phyloP scores from a whole-genome alignment of 768 basidiomycete genomes.

The Mycena vitilis region DNA sequence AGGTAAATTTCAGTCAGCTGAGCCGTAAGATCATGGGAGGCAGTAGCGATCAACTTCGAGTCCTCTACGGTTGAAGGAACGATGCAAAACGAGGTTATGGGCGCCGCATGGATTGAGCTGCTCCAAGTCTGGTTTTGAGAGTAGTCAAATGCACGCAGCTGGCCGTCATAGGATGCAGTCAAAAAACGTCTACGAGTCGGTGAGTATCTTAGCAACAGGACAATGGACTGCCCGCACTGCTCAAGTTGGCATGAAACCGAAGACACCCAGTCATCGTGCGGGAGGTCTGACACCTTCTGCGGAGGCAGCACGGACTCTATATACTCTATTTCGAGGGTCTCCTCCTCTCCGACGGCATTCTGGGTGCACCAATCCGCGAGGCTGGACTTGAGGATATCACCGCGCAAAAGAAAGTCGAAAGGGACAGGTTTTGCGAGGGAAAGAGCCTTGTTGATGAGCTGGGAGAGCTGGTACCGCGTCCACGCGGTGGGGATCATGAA shows the following conservation, averaged over 20 bases:
- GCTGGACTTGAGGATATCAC: constrained; percentile 79
- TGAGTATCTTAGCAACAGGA: constrained; percentile 23
- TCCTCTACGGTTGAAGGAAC: constrained; percentile 52
- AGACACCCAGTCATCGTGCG: constrained; percentile 96
- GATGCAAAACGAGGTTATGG: constrained; percentile 74
- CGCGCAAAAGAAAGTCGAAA: constrained; percentile 91
- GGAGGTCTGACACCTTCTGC: constrained; percentile 79
- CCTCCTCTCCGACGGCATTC: constrained; percentile 84
- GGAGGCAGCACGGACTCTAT: constrained; percentile 91
- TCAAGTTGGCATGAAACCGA: constrained; percentile 72
- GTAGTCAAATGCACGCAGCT: constrained; percentile 79
- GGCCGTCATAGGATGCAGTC: constrained; percentile 86
- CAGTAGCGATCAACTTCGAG: constrained; percentile 65
- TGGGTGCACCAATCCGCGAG: constrained; percentile 82
- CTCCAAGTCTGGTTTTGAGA: constrained; percentile 67
- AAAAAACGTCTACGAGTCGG: constrained; percentile 68
- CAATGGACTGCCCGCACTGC: constrained; percentile 53
- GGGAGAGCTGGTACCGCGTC: constrained; percentile 96
- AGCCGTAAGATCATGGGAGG: constrained; percentile 85
- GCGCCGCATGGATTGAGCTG: constrained; percentile 66
- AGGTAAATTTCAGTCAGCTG: constrained; percentile 61
- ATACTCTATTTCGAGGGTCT: constrained; percentile 93
- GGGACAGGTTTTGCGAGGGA: constrained; percentile 79
- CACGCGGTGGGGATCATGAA: constrained; percentile 93
- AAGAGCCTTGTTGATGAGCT: constrained; percentile 95